These are phyloP conservation scores for Protomyces inouyei DNA, from an alignment of 1,139 yeast species.

Conservation along the genomic window DNA sequence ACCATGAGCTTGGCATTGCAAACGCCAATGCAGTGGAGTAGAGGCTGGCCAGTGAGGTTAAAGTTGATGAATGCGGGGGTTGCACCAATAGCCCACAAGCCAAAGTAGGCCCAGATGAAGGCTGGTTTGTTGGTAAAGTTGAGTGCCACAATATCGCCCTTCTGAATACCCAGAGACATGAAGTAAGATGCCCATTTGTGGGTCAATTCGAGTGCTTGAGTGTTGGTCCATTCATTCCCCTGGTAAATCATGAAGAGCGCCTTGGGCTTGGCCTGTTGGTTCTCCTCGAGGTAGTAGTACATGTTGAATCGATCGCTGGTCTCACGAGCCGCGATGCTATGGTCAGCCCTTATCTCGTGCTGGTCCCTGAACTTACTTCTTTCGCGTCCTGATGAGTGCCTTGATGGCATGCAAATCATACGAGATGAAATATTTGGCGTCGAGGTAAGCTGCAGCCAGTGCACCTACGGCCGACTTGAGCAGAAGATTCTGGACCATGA, in stretches of 20 bases:
- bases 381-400: constrained; percentile 3
- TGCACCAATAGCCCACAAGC: constrained; percentile 23
- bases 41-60: constrained; percentile 66
- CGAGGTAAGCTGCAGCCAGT: constrained; percentile 20
- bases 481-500: background rate
- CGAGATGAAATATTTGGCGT: constrained; percentile 13
- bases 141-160: constrained; percentile 17
- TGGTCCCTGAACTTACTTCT: background rate
- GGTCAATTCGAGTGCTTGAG: constrained; percentile 3
- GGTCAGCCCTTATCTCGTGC: background rate
- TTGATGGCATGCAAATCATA: constrained; percentile 20
- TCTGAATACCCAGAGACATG: constrained; percentile 6
- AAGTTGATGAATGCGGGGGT: constrained; percentile 34
- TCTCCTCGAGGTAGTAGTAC: constrained; percentile 12
- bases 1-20: constrained; percentile 63
- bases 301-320: constrained; percentile 6
- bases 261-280: constrained; percentile 3
- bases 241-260: constrained; percentile 14
- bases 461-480: constrained; percentile 7
- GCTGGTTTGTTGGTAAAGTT: constrained; percentile 21
- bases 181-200: constrained; percentile 17
- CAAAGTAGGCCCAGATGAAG: constrained; percentile 18
- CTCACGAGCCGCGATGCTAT: constrained; percentile 1
- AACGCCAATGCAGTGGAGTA: constrained; percentile 73
- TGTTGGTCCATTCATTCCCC: constrained; percentile 16